Evolutionary conservation across 176 grass and related monocot species (phyloP).

Genomic region (Ensete ventricosum): DNA sequence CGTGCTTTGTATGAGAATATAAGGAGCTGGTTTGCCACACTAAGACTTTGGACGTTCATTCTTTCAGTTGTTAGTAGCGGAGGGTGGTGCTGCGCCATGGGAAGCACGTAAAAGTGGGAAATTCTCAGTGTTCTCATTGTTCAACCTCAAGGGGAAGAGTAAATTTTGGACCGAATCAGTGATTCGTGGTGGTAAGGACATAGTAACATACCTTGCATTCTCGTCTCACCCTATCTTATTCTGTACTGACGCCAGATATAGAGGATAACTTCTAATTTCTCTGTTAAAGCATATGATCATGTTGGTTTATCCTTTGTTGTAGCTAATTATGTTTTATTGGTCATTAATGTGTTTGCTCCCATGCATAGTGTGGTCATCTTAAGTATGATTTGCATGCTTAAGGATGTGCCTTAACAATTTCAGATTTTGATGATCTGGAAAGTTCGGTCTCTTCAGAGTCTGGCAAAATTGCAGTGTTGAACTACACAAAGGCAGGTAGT

Average conservation of each 20-base stretch:
- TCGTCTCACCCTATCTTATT: neutral
- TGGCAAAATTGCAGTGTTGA: constrained; percentile 41
- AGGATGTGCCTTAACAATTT: neutral
- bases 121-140: constrained; percentile 76
- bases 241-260: neutral
- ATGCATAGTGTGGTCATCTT: neutral
- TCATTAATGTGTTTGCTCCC: neutral
- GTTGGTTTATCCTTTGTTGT: too few relatives aligned
- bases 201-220: neutral
- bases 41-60: neutral
- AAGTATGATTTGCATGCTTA: neutral
- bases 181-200: constrained; percentile 52
- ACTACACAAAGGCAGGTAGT: constrained; percentile 84
- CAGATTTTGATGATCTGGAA: constrained; percentile 90
- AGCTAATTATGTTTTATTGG: neutral
- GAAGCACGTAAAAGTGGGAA: neutral
- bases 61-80: neutral
- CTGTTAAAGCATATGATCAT: too few relatives aligned
- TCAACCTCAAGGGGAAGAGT: constrained; percentile 74
- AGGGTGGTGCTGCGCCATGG: neutral
- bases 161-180: constrained; percentile 91
- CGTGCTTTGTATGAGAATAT: too few relatives aligned
- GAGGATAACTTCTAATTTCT: neutral
- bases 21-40: neutral
- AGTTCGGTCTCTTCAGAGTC: constrained; percentile 36